These are phyloP conservation scores for Moesziomyces parantarcticus DNA, from an alignment of 1,284 basidiomycete species.

Conservation along the genomic window DNA sequence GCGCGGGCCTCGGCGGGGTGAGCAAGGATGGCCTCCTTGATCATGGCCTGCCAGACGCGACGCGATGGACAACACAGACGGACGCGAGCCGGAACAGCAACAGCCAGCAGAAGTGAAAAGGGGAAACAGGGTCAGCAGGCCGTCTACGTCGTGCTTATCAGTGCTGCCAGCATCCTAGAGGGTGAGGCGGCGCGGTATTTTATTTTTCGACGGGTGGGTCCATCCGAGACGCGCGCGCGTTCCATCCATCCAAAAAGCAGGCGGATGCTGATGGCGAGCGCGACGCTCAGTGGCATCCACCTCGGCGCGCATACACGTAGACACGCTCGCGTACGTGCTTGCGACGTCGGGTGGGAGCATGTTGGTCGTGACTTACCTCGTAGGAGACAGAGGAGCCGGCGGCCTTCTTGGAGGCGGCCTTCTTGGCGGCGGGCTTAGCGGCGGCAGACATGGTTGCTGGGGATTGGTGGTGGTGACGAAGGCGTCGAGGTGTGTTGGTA, in stretches of 20 bases:
- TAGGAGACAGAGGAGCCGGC: slow-evolving; percentile 50
- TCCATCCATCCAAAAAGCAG: slow-evolving; percentile 32
- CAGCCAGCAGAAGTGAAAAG: slow-evolving; percentile 1
- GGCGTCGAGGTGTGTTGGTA: slow-evolving; percentile 36
- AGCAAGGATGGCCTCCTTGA: slow-evolving; percentile 79
- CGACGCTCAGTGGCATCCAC: slow-evolving; percentile 1
- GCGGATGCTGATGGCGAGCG: slow-evolving; percentile 4
- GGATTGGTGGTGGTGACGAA: slow-evolving; percentile 19
- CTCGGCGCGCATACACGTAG: slow-evolving; percentile 12
- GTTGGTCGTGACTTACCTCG: slow-evolving; percentile 38
- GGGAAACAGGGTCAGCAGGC: slow-evolving; percentile 10
- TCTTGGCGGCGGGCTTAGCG: slow-evolving; percentile 56
- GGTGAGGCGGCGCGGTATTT: slow-evolving; percentile 11
- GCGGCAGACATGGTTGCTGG: slow-evolving; percentile 49
- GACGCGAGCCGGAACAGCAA: slow-evolving; percentile 1
- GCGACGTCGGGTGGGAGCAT: background rate
- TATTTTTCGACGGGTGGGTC: slow-evolving; percentile 10
- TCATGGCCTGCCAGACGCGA: slow-evolving; percentile 60
- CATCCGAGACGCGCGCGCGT: slow-evolving; percentile 16
- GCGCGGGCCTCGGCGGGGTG: slow-evolving; percentile 80
- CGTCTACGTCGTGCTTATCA: slow-evolving; percentile 5
- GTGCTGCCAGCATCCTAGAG: slow-evolving; percentile 10
- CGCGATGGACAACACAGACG: slow-evolving; percentile 16
- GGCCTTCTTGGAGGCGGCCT: slow-evolving; percentile 58
- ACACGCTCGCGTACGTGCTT: background rate